These are phyloP conservation scores for Boletus rufocinnamomeus DNA, from an alignment of 768 basidiomycete species.

Conservation along the genomic window DNA sequence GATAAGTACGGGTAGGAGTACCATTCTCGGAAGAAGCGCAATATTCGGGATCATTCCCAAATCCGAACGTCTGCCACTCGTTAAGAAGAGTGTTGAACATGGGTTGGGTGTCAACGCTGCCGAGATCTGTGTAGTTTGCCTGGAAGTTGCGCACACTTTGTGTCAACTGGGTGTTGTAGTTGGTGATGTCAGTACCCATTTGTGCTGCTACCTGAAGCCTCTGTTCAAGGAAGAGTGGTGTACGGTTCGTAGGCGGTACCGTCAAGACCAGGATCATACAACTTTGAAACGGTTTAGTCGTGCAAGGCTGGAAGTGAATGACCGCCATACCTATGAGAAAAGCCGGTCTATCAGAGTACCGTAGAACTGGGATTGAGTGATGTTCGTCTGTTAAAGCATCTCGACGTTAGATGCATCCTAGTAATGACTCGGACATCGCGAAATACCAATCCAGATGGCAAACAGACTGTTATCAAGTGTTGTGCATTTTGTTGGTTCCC, in stretches of 20 bases:
- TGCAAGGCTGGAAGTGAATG: background rate
- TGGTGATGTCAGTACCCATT: conserved; percentile 40
- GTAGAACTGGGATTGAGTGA: conserved; percentile 27
- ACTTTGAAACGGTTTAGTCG: conserved; percentile 3
- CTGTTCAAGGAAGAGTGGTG: conserved; percentile 52
- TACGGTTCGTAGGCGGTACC: conserved; percentile 59
- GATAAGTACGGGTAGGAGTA: conserved; percentile 51
- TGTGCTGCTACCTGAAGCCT: conserved; percentile 31
- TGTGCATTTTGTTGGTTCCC: no score
- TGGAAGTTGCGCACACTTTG: conserved; percentile 43
- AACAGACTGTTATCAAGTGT: conserved; percentile 67
- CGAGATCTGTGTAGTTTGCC: conserved; percentile 42
- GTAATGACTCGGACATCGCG: no score
- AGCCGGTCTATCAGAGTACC: conserved; percentile 26
- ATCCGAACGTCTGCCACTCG: conserved; percentile 52
- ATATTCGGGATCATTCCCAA: conserved; percentile 58
- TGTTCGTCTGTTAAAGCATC: conserved; percentile 21
- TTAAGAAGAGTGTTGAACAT: conserved; percentile 62
- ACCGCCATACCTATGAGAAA: conserved; percentile 30
- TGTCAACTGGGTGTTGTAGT: conserved; percentile 53
- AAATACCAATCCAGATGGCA: conserved; percentile 48
- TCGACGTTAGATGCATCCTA: background rate
- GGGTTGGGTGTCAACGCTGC: conserved; percentile 54
- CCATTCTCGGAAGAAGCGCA: conserved; percentile 62
- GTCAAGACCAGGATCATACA: conserved; percentile 51